Evolutionary conservation across 805 yeast species (phyloP).

Genomic region (Wickerhamomyces strasburgensis): DNA sequence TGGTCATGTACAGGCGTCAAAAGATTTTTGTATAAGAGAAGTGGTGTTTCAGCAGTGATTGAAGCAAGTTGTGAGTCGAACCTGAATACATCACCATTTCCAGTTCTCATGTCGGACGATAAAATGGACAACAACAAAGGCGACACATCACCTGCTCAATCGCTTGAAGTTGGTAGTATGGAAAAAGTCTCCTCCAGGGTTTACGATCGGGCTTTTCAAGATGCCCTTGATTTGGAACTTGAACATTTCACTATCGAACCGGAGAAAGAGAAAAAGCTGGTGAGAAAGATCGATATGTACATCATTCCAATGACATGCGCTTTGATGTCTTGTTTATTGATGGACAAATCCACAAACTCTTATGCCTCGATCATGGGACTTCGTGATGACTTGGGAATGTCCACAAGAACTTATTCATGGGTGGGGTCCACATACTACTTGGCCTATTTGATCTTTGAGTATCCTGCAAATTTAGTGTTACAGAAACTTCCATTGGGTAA

Average conservation of each 20-base stretch:
- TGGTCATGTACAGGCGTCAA: no score
- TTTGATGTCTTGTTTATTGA: conserved; percentile 8
- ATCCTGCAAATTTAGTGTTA: conserved; percentile 39
- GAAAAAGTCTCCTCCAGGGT: no score
- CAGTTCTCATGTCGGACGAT: no score
- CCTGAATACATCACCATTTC: no score
- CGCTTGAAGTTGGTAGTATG: no score
- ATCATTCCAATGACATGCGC: conserved; percentile 7
- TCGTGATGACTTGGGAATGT: conserved; percentile 40
- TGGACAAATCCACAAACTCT: conserved; percentile 12
- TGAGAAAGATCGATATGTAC: conserved; percentile 8
- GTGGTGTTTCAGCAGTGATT: no score
- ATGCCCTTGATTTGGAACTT: background rate
- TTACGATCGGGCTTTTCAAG: background rate
- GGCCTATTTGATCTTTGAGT: conserved; percentile 57
- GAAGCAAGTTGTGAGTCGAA: no score
- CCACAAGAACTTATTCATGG: conserved; percentile 44
- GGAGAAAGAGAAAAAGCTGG: conserved; percentile 4
- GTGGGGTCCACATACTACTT: conserved; percentile 54
- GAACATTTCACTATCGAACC: conserved; percentile 4
- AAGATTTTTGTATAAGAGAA: no score
- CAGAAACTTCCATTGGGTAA: conserved; percentile 56
- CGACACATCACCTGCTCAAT: no score
- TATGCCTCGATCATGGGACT: conserved; percentile 50
- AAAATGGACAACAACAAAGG: no score